A percentile compares a stretch with the other conserved stretches of the same genome.
These are phyloP conservation scores for Polytolypa hystricis DNA, from an alignment of 2,329 filamentous ascomycete species.

Conservation along the genomic window DNA sequence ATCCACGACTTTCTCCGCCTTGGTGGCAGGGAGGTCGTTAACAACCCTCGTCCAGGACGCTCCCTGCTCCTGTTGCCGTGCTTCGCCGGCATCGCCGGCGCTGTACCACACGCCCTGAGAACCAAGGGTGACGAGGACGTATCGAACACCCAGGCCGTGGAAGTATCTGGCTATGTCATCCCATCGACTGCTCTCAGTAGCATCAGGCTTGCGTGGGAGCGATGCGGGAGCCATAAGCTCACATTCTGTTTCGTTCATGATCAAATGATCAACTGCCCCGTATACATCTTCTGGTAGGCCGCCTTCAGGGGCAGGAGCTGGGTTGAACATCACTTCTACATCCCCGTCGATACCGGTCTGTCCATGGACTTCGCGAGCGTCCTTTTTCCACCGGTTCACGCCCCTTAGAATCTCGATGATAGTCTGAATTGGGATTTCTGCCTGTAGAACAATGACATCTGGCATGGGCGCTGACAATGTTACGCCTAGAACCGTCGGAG, in stretches of 20 bases:
- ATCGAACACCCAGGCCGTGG: constrained; percentile 56
- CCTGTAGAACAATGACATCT: constrained; percentile 61
- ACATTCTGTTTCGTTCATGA: constrained; percentile 88
- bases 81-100: constrained; percentile 38
- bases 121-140: constrained; percentile 77
- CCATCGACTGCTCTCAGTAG: constrained; percentile 34
- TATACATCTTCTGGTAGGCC: constrained; percentile 57
- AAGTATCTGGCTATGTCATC: constrained; percentile 52
- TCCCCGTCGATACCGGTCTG: constrained; percentile 26
- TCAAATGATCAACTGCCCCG: constrained; percentile 58
- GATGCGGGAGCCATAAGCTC: constrained; percentile 53
- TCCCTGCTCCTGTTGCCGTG: constrained; percentile 23
- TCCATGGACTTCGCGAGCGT: constrained; percentile 33
- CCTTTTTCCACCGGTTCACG: constrained; percentile 23
- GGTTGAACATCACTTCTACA: constrained; percentile 68
- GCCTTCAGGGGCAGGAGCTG: constrained; percentile 72
- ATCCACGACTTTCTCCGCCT: constrained; percentile 66
- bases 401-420: constrained; percentile 49
- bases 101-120: constrained; percentile 63
- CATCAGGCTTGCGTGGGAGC: constrained; percentile 18
- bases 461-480: constrained; percentile 35
- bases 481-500: constrained; percentile 27
- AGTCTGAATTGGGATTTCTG: constrained; percentile 61
- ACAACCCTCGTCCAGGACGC: constrained; percentile 17
- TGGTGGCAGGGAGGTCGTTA: constrained; percentile 48